Evolutionary conservation across 148 eudicot genomes (phyloP), one percentile per base, ranked within the genome.

Genomic region (Rhododendron simsii): DNA sequence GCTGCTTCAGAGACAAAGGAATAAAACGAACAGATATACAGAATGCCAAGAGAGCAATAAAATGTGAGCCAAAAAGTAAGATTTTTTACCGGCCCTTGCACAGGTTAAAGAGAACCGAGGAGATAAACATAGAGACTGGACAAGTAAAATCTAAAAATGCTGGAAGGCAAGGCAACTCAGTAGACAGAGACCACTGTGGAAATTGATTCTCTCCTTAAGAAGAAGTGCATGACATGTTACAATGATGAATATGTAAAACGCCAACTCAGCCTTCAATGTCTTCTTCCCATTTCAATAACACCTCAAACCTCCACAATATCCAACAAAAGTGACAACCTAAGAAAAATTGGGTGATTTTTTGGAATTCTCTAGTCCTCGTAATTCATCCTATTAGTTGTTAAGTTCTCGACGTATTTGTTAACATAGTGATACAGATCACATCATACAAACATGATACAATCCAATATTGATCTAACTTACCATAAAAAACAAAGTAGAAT

Each of bases 1-100:
- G 18, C 53, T 71, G 82, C 84, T 73, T 75, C 41, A 69, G 76
- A 86, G 39, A 63, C 73, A 33, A 51, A n/a, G 16, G 55, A 44
- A 65, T 28, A 83, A 30, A 48, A 48, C 33, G 63, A 48, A 20
- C 44, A 15, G 12, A 18, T n/a, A 12, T 16, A 65, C 21, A 65
- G 21, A 51, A 28, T 78, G 53, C 18, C 53, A 45, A 45, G 35
- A 37, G 5, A 55, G 30, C 26, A 81, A 37, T 53, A 48, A 33
- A 53, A 30, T 8, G 45, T 12, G 50, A 20, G 20, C n/a, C 48
- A 50, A 81, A 10, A 55, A 2, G 63, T 28, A 8, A 5, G 35
- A 80, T 33, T 51, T 53, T 5, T 81, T 6, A 16, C 15, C 33
- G 26, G 45, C n/a, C 26, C 3, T 7, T 51, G 12, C 67, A 30